Base-by-base conservation (phyloP, 163 green algal species). In the Smithsoniella earleae region DNA sequence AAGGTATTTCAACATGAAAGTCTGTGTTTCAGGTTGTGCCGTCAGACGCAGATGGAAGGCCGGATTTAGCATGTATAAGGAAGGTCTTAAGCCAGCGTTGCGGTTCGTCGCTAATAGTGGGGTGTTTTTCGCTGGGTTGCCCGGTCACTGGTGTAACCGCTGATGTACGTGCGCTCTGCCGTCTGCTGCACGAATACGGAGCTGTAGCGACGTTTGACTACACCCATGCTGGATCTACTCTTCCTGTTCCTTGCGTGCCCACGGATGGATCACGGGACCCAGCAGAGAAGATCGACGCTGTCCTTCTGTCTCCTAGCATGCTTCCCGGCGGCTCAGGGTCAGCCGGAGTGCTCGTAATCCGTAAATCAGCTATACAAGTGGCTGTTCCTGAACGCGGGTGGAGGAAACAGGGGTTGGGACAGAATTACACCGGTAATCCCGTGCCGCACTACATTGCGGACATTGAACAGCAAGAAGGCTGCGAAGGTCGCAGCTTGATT, bases 261-360 rank as follows among this genome's bases (percentile, higher is more conserved):
- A 10, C n/a, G 5, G 18, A 33, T 16, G 58, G 58, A 22, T 43
- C n/a, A 18, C 58, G 20, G 27, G 31, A 30, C n/a, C n/a, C 58
- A 5, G 58, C 58, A n/a, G 58, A 69, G 58, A 30, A 69, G 58
- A 30, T 34, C n/a, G 58, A 69, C 25, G 58, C 58, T 30, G 58
- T 69, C n/a, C 27, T 69, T 4, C 31, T 69, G 58, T 1, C 58
- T 5, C 25, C 58, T 31, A 16, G 5, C n/a, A 4, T n/a, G 27
- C 58, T 69, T 16, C n/a, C 58, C 20, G 58, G 58, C n/a, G 58
- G 58, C 58, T 30, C 25, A 5, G 58, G 58, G 4, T 30, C n/a
- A 16, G 58, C 58, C 0, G 18, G 27, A 30, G 58, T 69, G 58
- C 58, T 69, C 25, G 58, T 69, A 5, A 69, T 69, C 25, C 58